Base-by-base conservation (phyloP, 495 filamentous ascomycete genomes). In the Elasticomyces elasticus region DNA sequence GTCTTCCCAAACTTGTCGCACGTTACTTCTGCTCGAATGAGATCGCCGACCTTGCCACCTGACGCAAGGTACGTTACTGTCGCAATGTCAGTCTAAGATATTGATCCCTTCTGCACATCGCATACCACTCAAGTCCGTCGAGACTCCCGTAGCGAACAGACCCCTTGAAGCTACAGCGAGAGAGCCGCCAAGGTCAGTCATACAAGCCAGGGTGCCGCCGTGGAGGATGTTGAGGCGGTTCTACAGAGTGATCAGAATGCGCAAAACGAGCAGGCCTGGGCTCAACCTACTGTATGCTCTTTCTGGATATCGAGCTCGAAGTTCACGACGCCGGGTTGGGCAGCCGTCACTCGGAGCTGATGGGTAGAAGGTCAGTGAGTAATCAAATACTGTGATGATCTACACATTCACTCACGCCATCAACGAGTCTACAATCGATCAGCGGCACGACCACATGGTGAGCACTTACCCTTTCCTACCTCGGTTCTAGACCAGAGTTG, bases 1-100 rank as follows among this genome's bases (percentile, higher is more conserved):
- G 85, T 94, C 70, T 92, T 95, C 40, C 92, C 92, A 61, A 96
- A 91, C 69, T 88, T 95, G 63, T 96, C 91, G 65, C 91, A 96
- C 1, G 69, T 77, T 19, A 84, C 81, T 62, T 84, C 79, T 76
- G 79, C 92, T 44, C 74, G 68, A 48, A 97, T 75, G 7, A 71
- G 81, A 64, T 96, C 85, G 0, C 90, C 91, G 0, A 89, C 71
- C 62, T 80, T 84, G 17, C 90, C 92, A 10, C 92, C 92, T 22
- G 84, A 82, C 53, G 71, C 84, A 20, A 97, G 68, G 66, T 95
- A 98, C 0, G 91, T 94, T n/a, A 98, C 90, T 91, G 58, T 40
- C 30, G 30, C 15, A 7, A 33, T 15, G 30, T 33, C 30, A 33
- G n/a, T n/a, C n/a, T n/a, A n/a, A n/a, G n/a, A n/a, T n/a, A n/a